Base-by-base conservation (phyloP, 2,329 filamentous ascomycete species). In the Nothophaeocryptopus gaeumannii region DNA sequence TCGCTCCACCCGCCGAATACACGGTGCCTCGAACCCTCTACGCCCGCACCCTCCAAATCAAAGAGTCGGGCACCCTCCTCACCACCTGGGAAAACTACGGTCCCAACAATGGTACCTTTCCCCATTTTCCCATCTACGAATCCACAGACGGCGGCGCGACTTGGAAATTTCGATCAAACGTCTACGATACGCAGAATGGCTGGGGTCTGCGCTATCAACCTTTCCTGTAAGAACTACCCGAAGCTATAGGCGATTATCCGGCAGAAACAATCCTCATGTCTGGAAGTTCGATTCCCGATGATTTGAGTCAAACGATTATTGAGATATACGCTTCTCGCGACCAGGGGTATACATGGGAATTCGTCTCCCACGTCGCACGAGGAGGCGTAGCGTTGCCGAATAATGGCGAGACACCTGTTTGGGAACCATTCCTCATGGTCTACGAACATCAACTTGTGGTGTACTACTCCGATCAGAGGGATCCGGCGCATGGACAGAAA, bases 391-490 rank as follows among this genome's bases (percentile, higher is more conserved):
- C 39, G n/a, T 35, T 37, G 26, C 47, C 53, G 7, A 47, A 55
- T 11, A 55, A 55, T 37, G 53, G 53, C n/a, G 45, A 47, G 15
- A 52, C 44, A 40, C 58, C 37, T 0, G 81, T 89, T 14, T 89
- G 85, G 85, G 86, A 89, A 65, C 85, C 85, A 0, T 87, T 85
- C 65, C 48, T 65, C 13, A 68, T 88, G 36, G 76, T 77, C 64
- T 76, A 83, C 64, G 69, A 85, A 48, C 74, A 79, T 45, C 72
- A 79, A 44, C 69, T 88, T 13, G 76, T 88, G 32, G 72, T 78
- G 59, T 88, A 86, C 73, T 88, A 88, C 71, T 83, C 84, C 1
- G 85, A 88, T 66, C 85, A 88, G 64, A 78, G 85, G 32, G 83
- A 83, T 54, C 76, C 82, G 55, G 71, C 72, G 1, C 74, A 88